phyloP scores from a whole-genome alignment of 2,329 filamentous ascomycete genomes.

The Aspergillus aculeatus region DNA sequence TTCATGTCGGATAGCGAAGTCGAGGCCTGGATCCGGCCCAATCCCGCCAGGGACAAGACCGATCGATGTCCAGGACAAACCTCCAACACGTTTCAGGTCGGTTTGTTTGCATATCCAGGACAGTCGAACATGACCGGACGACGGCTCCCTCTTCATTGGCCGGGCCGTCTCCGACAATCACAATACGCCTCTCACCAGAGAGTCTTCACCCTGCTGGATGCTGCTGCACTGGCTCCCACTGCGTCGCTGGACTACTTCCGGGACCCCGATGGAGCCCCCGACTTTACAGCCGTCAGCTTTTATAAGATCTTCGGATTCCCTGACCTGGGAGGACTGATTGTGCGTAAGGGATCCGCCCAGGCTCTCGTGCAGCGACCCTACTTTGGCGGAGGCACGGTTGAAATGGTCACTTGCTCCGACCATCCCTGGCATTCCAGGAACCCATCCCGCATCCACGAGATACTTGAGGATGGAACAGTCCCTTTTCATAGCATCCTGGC shows the following conservation, averaged over 20 bases:
- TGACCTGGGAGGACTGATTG: conserved; percentile 17
- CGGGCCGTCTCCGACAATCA: conserved; percentile 6
- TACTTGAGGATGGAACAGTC: conserved; percentile 16
- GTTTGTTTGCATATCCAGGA: conserved; percentile 16
- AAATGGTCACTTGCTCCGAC: conserved; percentile 14
- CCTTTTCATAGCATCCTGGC: conserved; percentile 16
- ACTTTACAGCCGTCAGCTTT: conserved; percentile 17
- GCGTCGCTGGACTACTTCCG: conserved; percentile 9
- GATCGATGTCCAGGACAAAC: conserved; percentile 1
- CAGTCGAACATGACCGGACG: conserved; percentile 19
- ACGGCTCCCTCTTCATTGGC: conserved; percentile 13
- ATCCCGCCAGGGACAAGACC: not conserved
- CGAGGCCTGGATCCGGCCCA: conserved; percentile 9
- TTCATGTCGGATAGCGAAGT: conserved; percentile 8
- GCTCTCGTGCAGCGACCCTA: conserved; percentile 13
- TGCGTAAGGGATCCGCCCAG: conserved; percentile 7
- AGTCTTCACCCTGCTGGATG: conserved; percentile 12
- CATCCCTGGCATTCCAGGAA: conserved; percentile 15
- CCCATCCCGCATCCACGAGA: conserved; percentile 6
- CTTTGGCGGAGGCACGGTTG: conserved; percentile 18
- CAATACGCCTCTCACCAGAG: conserved; percentile 1
- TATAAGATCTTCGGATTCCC: conserved; percentile 20
- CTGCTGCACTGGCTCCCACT: conserved; percentile 16
- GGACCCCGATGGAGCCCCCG: conserved; percentile 8
- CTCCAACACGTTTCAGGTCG: conserved; percentile 6